Evolutionary conservation across 208 protist genomes (phyloP).

Genomic region (Leishmania major): DNA sequence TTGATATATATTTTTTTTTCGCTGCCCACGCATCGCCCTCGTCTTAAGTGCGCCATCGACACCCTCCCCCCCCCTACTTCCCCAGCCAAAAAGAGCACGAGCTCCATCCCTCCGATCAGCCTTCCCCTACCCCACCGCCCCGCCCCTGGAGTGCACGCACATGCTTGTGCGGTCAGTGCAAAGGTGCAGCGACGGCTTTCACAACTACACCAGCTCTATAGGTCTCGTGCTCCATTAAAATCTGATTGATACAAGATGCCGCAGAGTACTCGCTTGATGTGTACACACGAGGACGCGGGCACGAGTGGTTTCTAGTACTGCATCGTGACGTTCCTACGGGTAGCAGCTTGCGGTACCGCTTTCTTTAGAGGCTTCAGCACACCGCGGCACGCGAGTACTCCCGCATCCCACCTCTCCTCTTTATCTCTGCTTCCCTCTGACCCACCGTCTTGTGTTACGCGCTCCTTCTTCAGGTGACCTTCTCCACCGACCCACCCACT

Average conservation of each 20-base stretch:
- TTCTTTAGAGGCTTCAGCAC: not conserved
- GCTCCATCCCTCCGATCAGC: not conserved
- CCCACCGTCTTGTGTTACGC: not conserved
- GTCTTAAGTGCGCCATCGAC: not conserved
- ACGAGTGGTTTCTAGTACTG: not conserved
- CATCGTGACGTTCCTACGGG: not conserved
- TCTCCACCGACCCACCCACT: not conserved
- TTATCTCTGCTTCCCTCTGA: not conserved
- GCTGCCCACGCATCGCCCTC: not conserved
- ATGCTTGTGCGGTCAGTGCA: not conserved
- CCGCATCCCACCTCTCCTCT: not conserved
- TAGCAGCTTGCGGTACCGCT: not conserved
- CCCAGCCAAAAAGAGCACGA: not conserved
- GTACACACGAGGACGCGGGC: not conserved
- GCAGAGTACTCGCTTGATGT: not conserved
- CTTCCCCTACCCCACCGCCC: not conserved
- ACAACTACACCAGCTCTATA: not conserved
- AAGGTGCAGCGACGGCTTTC: not conserved
- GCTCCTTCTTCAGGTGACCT: not conserved
- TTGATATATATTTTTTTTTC: not conserved
- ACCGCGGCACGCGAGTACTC: not conserved
- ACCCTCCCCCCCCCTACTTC: too few species aligned
- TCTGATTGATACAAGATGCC: not conserved
- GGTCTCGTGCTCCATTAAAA: not conserved
- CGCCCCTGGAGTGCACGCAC: not conserved